Percentiles rank a stretch among this genome's conserved stretches.
These are phyloP conservation scores for Apocynum venetum DNA, from an alignment of 257 asterid genomes.

Conservation along the genomic window DNA sequence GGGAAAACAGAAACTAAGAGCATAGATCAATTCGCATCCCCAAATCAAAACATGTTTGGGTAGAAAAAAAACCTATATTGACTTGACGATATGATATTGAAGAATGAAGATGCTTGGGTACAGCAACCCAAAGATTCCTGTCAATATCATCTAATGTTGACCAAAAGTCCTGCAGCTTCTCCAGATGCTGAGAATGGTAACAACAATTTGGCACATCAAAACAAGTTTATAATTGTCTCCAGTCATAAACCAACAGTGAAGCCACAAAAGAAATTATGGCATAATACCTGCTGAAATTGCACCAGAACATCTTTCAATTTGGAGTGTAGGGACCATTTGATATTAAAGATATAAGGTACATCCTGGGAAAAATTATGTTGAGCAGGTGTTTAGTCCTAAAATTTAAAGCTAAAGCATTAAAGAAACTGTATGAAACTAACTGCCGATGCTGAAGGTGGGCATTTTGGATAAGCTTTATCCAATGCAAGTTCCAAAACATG, in stretches of 20 bases:
- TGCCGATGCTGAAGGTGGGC: slow-evolving; percentile 61
- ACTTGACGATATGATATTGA: slow-evolving; percentile 63
- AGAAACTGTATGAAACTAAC: slow-evolving; percentile 35
- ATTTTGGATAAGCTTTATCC: slow-evolving; percentile 54
- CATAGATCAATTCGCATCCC: slow-evolving; percentile 3
- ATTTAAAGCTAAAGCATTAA: slow-evolving; percentile 4
- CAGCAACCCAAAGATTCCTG: slow-evolving; percentile 45
- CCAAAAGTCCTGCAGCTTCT: slow-evolving; percentile 70
- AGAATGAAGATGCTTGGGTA: slow-evolving; percentile 40
- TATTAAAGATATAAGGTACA: slow-evolving; percentile 46
- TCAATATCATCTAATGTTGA: slow-evolving; percentile 62
- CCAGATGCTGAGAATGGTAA: slow-evolving; percentile 49
- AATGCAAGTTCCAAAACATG: slow-evolving; percentile 57
- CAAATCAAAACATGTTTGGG: neutral
- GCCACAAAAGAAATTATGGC: neutral
- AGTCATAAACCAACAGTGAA: neutral
- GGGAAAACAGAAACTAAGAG: neutral
- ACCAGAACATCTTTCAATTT: slow-evolving; percentile 47
- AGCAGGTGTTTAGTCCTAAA: slow-evolving; percentile 6
- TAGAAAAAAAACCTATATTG: slow-evolving; percentile 43
- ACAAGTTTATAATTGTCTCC: neutral
- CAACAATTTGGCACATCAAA: neutral
- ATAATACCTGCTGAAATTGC: slow-evolving; percentile 60
- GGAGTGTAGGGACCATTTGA: slow-evolving; percentile 59
- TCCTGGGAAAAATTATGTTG: slow-evolving; percentile 38